Evolutionary conservation across 495 filamentous ascomycete species (phyloP).

Genomic region (Aspergillus olivimuriae): DNA sequence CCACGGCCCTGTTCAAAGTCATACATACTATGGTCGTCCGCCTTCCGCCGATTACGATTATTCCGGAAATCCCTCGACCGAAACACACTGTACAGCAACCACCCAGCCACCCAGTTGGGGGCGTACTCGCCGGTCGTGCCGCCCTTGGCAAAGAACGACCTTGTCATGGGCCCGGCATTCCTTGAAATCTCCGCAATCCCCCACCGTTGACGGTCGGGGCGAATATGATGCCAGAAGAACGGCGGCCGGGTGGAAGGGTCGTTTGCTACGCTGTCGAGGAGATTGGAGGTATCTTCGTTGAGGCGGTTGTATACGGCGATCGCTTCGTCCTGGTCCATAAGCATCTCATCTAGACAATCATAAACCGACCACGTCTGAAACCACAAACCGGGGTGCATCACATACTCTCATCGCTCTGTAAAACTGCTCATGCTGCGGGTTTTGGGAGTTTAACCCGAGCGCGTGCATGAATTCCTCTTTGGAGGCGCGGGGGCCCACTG

Average conservation of each 20-base stretch:
- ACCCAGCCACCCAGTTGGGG: conserved; percentile 52
- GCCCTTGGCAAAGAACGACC: conserved; percentile 33
- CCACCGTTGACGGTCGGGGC: conserved; percentile 35
- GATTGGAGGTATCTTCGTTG: conserved; percentile 32
- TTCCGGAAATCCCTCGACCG: conserved; percentile 52
- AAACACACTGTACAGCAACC: conserved; percentile 55
- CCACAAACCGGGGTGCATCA: neutral
- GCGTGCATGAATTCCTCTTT: conserved; percentile 43
- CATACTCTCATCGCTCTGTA: conserved; percentile 41
- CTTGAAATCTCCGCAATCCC: conserved; percentile 36
- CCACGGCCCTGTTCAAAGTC: no score
- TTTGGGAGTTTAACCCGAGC: conserved; percentile 31
- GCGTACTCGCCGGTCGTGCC: conserved; percentile 36
- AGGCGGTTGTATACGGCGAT: conserved; percentile 39
- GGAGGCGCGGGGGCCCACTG: conserved; percentile 39
- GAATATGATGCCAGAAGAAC: conserved; percentile 44
- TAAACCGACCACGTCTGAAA: neutral
- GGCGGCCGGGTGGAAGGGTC: conserved; percentile 32
- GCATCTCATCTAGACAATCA: neutral
- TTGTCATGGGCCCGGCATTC: conserved; percentile 30
- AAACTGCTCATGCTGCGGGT: conserved; percentile 36
- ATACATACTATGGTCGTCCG: conserved; percentile 35
- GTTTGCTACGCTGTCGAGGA: conserved; percentile 32
- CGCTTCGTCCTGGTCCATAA: conserved; percentile 38
- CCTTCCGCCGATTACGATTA: conserved; percentile 41